Base-by-base conservation (phyloP, 257 asterid species). In the Voacanga thouarsii region DNA sequence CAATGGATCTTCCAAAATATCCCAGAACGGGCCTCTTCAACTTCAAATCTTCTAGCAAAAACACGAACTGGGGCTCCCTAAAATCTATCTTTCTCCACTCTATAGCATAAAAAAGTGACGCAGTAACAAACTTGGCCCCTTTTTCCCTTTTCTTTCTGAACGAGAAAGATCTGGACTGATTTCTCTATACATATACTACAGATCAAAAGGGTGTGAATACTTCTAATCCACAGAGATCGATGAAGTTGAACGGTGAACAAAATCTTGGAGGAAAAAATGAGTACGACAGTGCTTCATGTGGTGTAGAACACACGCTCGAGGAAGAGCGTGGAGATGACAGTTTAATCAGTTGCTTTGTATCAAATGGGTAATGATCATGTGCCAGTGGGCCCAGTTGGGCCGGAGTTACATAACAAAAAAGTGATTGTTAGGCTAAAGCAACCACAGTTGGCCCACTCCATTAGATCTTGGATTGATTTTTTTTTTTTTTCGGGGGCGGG, bases 111-210 rank as follows among this genome's bases (percentile, higher is more conserved):
- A 26, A 18, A 53, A 53, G 7, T 23, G 63, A 30, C 18, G 44
- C 12, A 21, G 33, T 19, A 55, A 14, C 7, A 33, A 30, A 72
- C 30, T 71, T 5, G 30, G 37, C 37, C 61, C n/a, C n/a, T 28
- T 16, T 30, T 19, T 12, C 28, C 18, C 55, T 73, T 73, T 57
- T 7, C 66, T 26, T 30, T 30, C 19, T 15, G 66, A 55, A 30
- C 24, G 28, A 55, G 39, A 66, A 28, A 73, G 77, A 73, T 73
- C 77, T 73, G 77, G 55, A 30, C 44, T 19, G 50, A 55, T 53
- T 72, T 73, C 61, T 24, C 14, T 71, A 71, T 49, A 37, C 41
- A 33, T 49, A 24, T 47, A 50, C 60, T 49, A 21, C 37, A 9
- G 33, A 69, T 69, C 74, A 69, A 23, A 15, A 8, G 56, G 19